Percentiles rank a stretch among this genome's conserved stretches.
Evolutionary conservation across 805 yeast species (phyloP).

Genomic region (Metschnikowia gelsemii): DNA sequence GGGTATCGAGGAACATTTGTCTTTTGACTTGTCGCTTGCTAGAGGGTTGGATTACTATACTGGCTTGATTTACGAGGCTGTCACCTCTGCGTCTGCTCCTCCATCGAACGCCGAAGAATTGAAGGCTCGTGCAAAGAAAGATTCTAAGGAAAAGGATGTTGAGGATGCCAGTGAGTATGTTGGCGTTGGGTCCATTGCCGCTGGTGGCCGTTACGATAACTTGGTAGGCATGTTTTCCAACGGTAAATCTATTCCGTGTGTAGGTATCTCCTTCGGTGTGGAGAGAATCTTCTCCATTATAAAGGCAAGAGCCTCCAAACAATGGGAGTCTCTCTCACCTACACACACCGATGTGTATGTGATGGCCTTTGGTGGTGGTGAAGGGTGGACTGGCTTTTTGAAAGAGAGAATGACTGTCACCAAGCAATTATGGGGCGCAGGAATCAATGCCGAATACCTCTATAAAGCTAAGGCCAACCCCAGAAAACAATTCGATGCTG

Average conservation of each 20-base stretch:
- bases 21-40: constrained; percentile 92
- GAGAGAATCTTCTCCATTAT: constrained; percentile 91
- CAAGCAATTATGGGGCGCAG: constrained; percentile 80
- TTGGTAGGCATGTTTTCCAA: constrained; percentile 95
- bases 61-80: constrained; percentile 95
- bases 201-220: constrained; percentile 97
- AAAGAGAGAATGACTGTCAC: constrained; percentile 89
- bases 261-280: constrained; percentile 95
- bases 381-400: constrained; percentile 90
- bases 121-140: constrained; percentile 47
- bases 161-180: constrained; percentile 96
- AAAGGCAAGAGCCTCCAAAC: constrained; percentile 64
- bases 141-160: constrained; percentile 47
- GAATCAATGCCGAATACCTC: constrained; percentile 86
- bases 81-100: constrained; percentile 94
- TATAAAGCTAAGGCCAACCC: constrained; percentile 93
- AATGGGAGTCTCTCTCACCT: constrained; percentile 67
- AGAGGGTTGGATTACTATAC: constrained; percentile 98
- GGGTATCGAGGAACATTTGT: constrained; percentile 61
- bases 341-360: constrained; percentile 89
- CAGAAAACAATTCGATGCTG: constrained; percentile 96
- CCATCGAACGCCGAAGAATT: constrained; percentile 75
- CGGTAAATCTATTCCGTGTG: constrained; percentile 93
- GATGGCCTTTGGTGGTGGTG: constrained; percentile 99
- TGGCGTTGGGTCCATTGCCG: constrained; percentile 98